phyloP scores from a whole-genome alignment of 2,329 filamentous ascomycete genomes.

The Fusarium metavorans region DNA sequence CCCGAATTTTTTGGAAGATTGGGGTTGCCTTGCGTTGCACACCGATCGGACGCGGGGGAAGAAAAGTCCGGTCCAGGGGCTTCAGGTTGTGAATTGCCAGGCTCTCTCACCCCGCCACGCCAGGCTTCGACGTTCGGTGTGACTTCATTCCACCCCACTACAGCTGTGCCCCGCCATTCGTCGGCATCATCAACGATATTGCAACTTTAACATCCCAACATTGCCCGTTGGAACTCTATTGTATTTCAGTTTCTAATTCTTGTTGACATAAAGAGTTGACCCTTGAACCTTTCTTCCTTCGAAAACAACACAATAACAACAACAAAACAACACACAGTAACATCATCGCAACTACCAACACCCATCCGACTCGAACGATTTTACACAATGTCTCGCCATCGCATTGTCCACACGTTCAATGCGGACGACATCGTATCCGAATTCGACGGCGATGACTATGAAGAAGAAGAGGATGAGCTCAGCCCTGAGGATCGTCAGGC shows the following conservation, averaged over 20 bases:
- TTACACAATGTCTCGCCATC: conserved; percentile 43
- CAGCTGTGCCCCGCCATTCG: conserved; percentile 39
- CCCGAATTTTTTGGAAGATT: conserved; percentile 51
- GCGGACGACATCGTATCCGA: conserved; percentile 62
- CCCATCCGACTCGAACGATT: background rate
- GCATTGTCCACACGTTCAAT: conserved; percentile 57
- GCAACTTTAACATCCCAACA: background rate
- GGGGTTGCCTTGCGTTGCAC: conserved; percentile 43
- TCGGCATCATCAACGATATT: conserved; percentile 21
- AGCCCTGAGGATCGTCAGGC: conserved; percentile 60
- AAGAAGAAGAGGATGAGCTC: conserved; percentile 59
- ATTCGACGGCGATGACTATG: conserved; percentile 61
- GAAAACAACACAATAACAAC: background rate
- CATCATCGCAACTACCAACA: background rate
- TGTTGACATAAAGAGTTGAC: background rate
- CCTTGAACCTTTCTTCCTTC: background rate
- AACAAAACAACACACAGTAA: background rate
- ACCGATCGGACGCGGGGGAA: conserved; percentile 50
- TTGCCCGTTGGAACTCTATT: background rate
- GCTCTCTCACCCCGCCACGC: conserved; percentile 1
- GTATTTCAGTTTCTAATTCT: background rate
- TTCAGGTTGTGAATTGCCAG: background rate
- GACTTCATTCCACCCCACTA: conserved; percentile 46
- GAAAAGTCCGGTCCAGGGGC: conserved; percentile 47
- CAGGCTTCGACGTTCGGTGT: conserved; percentile 27